Conservation (phyloP, 73 alveolate genomes). For the Symbiodinium pilosum region DNA sequence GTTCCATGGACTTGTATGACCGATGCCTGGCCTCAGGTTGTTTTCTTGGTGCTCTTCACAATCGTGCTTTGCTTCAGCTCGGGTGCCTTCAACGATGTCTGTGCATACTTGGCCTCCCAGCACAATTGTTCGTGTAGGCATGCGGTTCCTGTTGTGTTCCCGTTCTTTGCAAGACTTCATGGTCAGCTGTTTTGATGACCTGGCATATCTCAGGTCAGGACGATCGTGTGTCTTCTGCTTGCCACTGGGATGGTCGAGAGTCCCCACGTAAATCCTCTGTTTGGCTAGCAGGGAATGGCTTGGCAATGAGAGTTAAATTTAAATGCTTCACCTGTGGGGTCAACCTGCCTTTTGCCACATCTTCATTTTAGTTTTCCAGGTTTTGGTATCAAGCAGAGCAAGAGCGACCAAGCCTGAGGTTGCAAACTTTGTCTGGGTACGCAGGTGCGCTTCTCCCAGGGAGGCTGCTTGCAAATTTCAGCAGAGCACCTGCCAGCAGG, state of each 20-base stretch:
- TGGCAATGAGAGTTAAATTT: too few relatives aligned
- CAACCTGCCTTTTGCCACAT: neutral
- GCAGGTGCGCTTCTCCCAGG: neutral
- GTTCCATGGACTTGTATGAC: neutral
- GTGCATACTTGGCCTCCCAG: constrained; percentile 36
- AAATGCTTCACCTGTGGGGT: too few relatives aligned
- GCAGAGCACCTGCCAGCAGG: neutral
- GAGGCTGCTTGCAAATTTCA: too few relatives aligned
- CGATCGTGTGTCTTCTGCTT: neutral
- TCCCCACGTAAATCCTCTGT: too few relatives aligned
- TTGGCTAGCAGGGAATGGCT: too few relatives aligned
- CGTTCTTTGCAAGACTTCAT: too few relatives aligned
- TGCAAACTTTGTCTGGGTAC: neutral
- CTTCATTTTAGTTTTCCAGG: neutral
- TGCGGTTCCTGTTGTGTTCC: too few relatives aligned
- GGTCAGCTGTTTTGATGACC: too few relatives aligned
- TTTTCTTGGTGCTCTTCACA: neutral
- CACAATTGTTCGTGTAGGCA: too few relatives aligned
- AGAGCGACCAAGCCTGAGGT: neutral
- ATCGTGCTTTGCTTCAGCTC: neutral
- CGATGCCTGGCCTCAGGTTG: neutral
- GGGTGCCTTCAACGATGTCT: constrained; percentile 35
- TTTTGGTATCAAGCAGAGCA: too few relatives aligned
- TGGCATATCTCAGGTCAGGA: neutral
- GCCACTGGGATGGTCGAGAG: neutral